Base-by-base conservation (phyloP, 768 basidiomycete species). In the Chiua virens region DNA sequence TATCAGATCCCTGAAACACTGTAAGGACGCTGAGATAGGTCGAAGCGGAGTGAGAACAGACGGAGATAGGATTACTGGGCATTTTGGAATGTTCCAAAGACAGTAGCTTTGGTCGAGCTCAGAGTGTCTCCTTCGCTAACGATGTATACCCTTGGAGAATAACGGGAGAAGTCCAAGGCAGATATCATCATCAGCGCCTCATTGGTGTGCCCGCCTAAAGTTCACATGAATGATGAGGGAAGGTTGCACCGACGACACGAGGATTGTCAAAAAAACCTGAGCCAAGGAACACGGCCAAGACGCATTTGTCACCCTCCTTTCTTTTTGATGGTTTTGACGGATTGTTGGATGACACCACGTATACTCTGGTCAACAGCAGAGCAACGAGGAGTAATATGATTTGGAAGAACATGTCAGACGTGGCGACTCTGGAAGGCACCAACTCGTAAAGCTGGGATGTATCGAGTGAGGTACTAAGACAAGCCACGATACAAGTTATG, bases 121-220 rank as follows among this genome's bases (percentile, higher is more conserved):
- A 98, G 76, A 20, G 65, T 57, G 67, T 99, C 96, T 1, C 88
- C 93, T 56, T 88, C 77, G 57, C 87, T 87, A 57, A 91, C 69
- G 47, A 98, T 78, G 65, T 98, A 99, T 34, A 77, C 82, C 50
- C 97, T 78, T 15, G 82, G 84, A 8, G 75, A 75, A 69, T 94
- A 98, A 38, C 88, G 82, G 13, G 73, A 62, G 53, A 87, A 86
- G 64, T 94, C 84, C 22, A 99, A 69, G 13, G 84, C 72, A 3
- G 86, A 86, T 23, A 89, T 49, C 23, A 98, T 75, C 30, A 78
- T 74, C 55, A 96, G 69, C 38, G 86, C 88, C 75, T 99, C 97
- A 54, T 80, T 84, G 15, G 94, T 97, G 71, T 99, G 97, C 0
- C 97, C 97, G 40, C 97, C 96, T 98, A 64, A 30, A 27, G 44